phyloP scores from a whole-genome alignment of 2,329 filamentous ascomycete genomes.

The Colletotrichum tofieldiae region DNA sequence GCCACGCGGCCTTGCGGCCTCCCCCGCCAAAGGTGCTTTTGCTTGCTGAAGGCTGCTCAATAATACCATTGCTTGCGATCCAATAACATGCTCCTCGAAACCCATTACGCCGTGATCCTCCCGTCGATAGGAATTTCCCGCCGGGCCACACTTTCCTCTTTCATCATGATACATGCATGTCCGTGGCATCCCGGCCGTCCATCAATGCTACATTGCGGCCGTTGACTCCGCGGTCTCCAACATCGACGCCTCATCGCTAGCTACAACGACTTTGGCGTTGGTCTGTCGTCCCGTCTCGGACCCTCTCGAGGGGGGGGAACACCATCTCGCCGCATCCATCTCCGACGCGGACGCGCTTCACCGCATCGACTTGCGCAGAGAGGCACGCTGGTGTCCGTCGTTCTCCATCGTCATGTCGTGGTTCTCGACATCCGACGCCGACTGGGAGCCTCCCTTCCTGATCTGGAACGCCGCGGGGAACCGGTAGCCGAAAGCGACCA shows the following conservation, averaged over 20 bases:
- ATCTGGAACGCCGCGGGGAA: slow-evolving; percentile 41
- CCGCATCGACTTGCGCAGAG: slow-evolving; percentile 33
- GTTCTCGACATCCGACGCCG: slow-evolving; percentile 28
- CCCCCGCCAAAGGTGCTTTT: not conserved
- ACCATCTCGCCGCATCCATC: not conserved
- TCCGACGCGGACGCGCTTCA: not conserved
- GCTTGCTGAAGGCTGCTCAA: not conserved
- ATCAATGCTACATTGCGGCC: too few relatives aligned
- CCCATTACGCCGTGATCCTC: slow-evolving; percentile 21
- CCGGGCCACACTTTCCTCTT: not conserved
- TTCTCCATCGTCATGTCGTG: slow-evolving; percentile 33
- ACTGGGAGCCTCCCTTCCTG: slow-evolving; percentile 26
- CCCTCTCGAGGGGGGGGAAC: too few relatives aligned
- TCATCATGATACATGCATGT: not conserved
- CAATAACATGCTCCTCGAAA: slow-evolving; percentile 3
- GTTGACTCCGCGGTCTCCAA: too few relatives aligned
- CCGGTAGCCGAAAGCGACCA: slow-evolving; percentile 56
- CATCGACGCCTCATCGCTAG: too few relatives aligned
- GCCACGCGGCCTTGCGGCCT: slow-evolving; percentile 25
- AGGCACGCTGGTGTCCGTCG: slow-evolving; percentile 4
- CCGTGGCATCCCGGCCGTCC: not conserved
- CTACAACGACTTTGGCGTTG: too few relatives aligned
- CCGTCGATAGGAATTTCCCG: not conserved
- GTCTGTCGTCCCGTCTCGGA: too few relatives aligned
- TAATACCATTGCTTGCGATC: not conserved